A percentile compares a stretch with the other conserved stretches of the same genome.
These are phyloP conservation scores for Schoenoplectus triqueter DNA, from an alignment of 202 grass and related monocot species.

Conservation along the genomic window DNA sequence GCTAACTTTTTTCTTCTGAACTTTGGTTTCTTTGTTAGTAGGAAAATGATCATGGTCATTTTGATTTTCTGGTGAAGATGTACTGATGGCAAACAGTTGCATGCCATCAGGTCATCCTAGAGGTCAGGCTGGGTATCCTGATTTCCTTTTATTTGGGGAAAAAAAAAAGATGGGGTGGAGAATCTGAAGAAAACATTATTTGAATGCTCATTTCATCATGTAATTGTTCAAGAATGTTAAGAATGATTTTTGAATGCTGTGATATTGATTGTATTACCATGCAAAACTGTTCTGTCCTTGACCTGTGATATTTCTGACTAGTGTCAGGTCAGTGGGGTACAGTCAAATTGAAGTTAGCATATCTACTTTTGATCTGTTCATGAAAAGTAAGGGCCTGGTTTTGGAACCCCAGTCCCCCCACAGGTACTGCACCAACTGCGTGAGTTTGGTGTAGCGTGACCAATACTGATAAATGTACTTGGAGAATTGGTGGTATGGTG, in stretches of 20 bases:
- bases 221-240: not conserved
- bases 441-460: not conserved
- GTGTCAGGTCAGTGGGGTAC: not conserved
- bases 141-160: not conserved
- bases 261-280: not conserved
- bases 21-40: not conserved
- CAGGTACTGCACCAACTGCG: not conserved
- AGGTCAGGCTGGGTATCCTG: not conserved
- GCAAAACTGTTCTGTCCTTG: not conserved
- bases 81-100: not conserved
- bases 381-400: too few species aligned
- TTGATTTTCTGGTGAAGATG: constrained; percentile 4
- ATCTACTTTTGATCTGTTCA: not conserved
- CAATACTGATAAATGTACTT: constrained; percentile 16
- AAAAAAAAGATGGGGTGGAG: not conserved
- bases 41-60: not conserved
- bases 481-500: not conserved
- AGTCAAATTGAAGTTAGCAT: not conserved
- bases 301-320: not conserved
- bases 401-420: not conserved
- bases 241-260: not conserved
- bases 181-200: not conserved
- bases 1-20: not conserved
- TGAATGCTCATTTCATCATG: not conserved
- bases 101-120: constrained; percentile 16